Percentiles rank a stretch among this genome's conserved stretches.
These are phyloP conservation scores for Candida awuae DNA, from an alignment of 805 yeast genomes.

Conservation along the genomic window DNA sequence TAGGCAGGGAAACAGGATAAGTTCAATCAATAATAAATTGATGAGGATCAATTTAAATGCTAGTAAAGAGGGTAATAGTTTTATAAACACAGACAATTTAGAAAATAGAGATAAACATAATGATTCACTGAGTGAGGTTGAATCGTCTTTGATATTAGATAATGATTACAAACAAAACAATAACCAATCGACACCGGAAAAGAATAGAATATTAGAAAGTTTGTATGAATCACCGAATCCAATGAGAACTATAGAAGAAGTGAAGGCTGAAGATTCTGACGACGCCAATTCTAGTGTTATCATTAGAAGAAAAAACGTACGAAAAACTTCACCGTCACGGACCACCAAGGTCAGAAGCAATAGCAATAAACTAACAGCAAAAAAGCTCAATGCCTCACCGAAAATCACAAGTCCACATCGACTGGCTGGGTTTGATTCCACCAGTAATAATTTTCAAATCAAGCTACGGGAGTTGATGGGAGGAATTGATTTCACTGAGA, in stretches of 20 bases:
- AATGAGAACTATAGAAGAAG: background rate
- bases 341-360: background rate
- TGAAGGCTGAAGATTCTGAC: slow-evolving; percentile 1
- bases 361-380: slow-evolving; percentile 9
- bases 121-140: slow-evolving; percentile 8
- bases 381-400: slow-evolving; percentile 14
- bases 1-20: slow-evolving; percentile 11
- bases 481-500: background rate
- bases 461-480: slow-evolving; percentile 4
- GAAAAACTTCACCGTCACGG: slow-evolving; percentile 1
- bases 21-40: slow-evolving; percentile 13
- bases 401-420: slow-evolving; percentile 16
- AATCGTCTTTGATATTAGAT: slow-evolving; percentile 9
- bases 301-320: background rate
- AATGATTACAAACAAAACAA: background rate
- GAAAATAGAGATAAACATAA: background rate
- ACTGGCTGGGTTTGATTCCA: slow-evolving; percentile 15
- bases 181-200: slow-evolving; percentile 8
- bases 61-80: background rate
- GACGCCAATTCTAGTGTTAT: slow-evolving; percentile 7
- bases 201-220: background rate
- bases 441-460: slow-evolving; percentile 5
- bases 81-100: background rate
- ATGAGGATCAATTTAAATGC: slow-evolving; percentile 12
- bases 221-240: slow-evolving; percentile 4